Evolutionary conservation across 2,329 filamentous ascomycete genomes (phyloP).

Genomic region (Plenodomus tracheiphilus): DNA sequence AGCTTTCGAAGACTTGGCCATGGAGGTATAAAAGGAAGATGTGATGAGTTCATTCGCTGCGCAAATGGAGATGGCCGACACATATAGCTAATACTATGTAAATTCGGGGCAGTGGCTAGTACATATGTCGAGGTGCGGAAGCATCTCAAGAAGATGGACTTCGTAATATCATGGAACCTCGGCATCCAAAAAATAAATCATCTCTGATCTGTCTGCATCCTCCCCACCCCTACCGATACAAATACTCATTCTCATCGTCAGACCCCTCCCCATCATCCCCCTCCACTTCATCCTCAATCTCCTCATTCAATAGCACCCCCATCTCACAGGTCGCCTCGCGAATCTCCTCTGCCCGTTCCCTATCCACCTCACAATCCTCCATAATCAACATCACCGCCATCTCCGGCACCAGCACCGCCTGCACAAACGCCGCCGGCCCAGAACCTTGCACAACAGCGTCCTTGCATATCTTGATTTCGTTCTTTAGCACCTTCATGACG

Average conservation of each 20-base stretch:
- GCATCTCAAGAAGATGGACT: too few species aligned
- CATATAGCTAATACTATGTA: too few species aligned
- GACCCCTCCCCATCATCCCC: background rate
- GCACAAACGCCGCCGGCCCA: slow-evolving; percentile 41
- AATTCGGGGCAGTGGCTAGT: too few species aligned
- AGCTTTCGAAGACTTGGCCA: too few species aligned
- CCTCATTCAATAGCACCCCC: slow-evolving; percentile 69
- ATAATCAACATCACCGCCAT: slow-evolving; percentile 58
- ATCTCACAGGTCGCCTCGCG: slow-evolving; percentile 68
- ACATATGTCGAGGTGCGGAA: too few species aligned
- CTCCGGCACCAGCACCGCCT: slow-evolving; percentile 71
- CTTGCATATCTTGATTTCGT: slow-evolving; percentile 27
- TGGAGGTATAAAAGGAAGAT: too few species aligned
- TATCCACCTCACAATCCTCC: slow-evolving; percentile 57
- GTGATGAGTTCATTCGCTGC: too few species aligned
- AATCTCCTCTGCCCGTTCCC: slow-evolving; percentile 56
- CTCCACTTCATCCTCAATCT: slow-evolving; percentile 57
- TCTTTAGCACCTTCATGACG: slow-evolving; percentile 30
- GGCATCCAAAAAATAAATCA: too few species aligned
- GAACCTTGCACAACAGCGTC: slow-evolving; percentile 37
- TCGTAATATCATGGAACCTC: too few species aligned
- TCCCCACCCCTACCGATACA: background rate
- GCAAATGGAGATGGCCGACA: too few species aligned
- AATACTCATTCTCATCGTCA: slow-evolving; percentile 17
- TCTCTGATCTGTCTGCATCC: too few species aligned